These are phyloP conservation scores for Malus asiatica DNA, from an alignment of 306 rosid genomes.

Conservation along the genomic window DNA sequence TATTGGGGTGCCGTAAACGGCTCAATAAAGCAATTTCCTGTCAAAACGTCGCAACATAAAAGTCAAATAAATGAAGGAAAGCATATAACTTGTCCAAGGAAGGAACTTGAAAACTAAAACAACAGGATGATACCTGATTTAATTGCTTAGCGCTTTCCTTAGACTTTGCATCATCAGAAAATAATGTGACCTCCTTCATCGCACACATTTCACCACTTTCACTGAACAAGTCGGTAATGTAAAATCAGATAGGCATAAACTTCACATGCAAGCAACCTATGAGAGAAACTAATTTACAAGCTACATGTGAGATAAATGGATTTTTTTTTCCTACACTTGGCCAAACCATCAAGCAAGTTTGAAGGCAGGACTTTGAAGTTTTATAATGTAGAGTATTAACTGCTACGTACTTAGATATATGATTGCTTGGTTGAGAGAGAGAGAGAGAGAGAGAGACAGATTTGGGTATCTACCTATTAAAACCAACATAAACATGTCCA, in stretches of 20 bases:
- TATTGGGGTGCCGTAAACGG: slow-evolving; percentile 93
- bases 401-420: neutral
- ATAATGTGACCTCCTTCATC: slow-evolving; percentile 96
- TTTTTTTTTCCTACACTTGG: neutral
- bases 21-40: slow-evolving; percentile 92
- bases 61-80: slow-evolving; percentile 22
- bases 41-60: slow-evolving; percentile 17
- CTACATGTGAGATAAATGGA: neutral
- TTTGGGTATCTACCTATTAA: slow-evolving; percentile 56
- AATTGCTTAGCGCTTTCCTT: slow-evolving; percentile 94
- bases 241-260: slow-evolving; percentile 9
- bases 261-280: neutral
- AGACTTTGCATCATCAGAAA: slow-evolving; percentile 96
- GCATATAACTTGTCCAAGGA: neutral
- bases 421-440: neutral
- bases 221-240: slow-evolving; percentile 34
- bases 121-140: slow-evolving; percentile 55
- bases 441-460: neutral
- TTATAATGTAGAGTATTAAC: neutral
- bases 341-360: neutral
- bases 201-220: slow-evolving; percentile 99
- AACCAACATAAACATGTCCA: slow-evolving; percentile 95
- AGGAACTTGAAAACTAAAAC: neutral
- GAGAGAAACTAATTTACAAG: neutral
- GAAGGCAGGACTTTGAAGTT: too few species aligned